A percentile compares a stretch with the other conserved stretches of the same genome.
phyloP scores from a whole-genome alignment of 148 eudicot genomes.

The Vaccinium vitisidaea region DNA sequence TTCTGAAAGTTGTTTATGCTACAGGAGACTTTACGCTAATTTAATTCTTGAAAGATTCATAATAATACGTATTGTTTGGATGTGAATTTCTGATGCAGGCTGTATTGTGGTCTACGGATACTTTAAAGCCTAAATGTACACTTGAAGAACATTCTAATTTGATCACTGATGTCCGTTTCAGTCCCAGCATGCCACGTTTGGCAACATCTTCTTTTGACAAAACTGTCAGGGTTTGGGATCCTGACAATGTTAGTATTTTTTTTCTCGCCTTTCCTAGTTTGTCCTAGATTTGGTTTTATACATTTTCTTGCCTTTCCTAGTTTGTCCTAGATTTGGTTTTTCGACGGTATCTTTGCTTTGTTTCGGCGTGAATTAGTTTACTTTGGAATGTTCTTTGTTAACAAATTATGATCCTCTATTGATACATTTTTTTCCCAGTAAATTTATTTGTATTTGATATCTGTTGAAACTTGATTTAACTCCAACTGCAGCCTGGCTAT shows the following conservation, averaged over 20 bases:
- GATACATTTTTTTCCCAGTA: neutral
- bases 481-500: constrained; percentile 59
- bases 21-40: neutral
- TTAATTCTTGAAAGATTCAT: neutral
- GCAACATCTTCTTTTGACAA: constrained; percentile 94
- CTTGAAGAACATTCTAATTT: constrained; percentile 78
- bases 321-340: neutral
- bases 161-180: constrained; percentile 91
- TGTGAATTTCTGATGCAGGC: constrained; percentile 48
- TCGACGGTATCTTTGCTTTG: neutral
- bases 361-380: neutral
- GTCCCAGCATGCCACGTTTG: constrained; percentile 80
- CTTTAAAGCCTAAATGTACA: constrained; percentile 68
- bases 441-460: neutral
- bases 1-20: constrained; percentile 5
- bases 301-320: neutral
- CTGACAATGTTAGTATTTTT: constrained; percentile 63
- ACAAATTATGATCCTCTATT: neutral
- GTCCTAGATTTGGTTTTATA: neutral
- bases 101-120: constrained; percentile 74
- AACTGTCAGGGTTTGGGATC: constrained; percentile 92
- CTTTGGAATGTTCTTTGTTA: neutral
- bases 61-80: neutral
- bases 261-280: neutral
- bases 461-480: constrained; percentile 15